phyloP scores from a whole-genome alignment of 2,329 filamentous ascomycete species.

The Ascosphaera apis region DNA sequence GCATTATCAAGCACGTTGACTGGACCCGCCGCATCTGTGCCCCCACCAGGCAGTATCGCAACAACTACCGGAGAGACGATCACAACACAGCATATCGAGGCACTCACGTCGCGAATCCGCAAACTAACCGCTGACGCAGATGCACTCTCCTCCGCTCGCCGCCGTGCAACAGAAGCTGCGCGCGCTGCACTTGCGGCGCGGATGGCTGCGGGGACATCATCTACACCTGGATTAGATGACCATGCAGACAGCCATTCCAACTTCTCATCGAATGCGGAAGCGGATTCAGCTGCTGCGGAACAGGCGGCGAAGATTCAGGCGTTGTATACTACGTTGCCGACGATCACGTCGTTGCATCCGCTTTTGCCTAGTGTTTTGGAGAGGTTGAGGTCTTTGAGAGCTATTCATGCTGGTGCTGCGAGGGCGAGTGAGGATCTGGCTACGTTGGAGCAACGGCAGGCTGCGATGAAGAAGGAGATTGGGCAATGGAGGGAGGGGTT shows the following conservation, averaged over 20 bases:
- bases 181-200: slow-evolving; percentile 19
- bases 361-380: slow-evolving; percentile 69
- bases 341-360: slow-evolving; percentile 67
- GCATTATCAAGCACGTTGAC: slow-evolving; percentile 35
- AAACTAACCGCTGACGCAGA: slow-evolving; percentile 23
- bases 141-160: slow-evolving; percentile 19
- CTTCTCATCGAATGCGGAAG: slow-evolving; percentile 26
- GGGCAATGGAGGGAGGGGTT: slow-evolving; percentile 67
- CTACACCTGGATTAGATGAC: slow-evolving; percentile 6
- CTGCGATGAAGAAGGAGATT: slow-evolving; percentile 62
- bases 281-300: slow-evolving; percentile 27
- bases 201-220: slow-evolving; percentile 12
- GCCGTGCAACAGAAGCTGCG: slow-evolving; percentile 19
- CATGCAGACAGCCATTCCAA: slow-evolving; percentile 7
- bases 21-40: slow-evolving; percentile 13
- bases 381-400: slow-evolving; percentile 57
- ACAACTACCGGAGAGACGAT: slow-evolving; percentile 9
- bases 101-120: slow-evolving; percentile 19
- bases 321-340: slow-evolving; percentile 68
- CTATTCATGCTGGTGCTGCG: slow-evolving; percentile 71
- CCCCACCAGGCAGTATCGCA: slow-evolving; percentile 3
- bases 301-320: slow-evolving; percentile 75
- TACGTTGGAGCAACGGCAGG: slow-evolving; percentile 55
- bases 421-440: slow-evolving; percentile 56
- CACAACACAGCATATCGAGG: slow-evolving; percentile 21